Percentiles rank a stretch among this genome's conserved stretches.
These are phyloP conservation scores for Penicillium malachiteum DNA, from an alignment of 495 filamentous ascomycete genomes.

Conservation along the genomic window DNA sequence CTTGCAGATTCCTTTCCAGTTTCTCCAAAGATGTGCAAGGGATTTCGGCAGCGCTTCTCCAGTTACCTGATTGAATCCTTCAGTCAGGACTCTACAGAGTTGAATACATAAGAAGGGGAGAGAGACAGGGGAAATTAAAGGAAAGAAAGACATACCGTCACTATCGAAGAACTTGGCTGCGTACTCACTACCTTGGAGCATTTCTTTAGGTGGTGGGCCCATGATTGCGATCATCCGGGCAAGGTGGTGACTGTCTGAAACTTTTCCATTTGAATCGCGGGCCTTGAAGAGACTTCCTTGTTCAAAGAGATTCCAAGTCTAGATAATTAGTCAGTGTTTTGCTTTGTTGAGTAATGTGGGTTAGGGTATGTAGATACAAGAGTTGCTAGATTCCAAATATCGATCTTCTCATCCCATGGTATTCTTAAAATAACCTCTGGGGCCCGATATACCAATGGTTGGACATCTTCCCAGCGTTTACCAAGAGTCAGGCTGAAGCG, in stretches of 20 bases:
- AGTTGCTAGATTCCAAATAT: conserved; percentile 43
- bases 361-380: conserved; percentile 35
- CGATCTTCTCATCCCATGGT: conserved; percentile 37
- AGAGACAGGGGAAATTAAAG: too few relatives aligned
- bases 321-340: background rate
- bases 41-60: conserved; percentile 9
- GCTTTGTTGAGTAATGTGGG: too few relatives aligned
- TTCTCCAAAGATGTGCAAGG: conserved; percentile 17
- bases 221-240: conserved; percentile 42
- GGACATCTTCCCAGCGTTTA: conserved; percentile 19
- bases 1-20: conserved; percentile 26
- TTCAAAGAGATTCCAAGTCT: conserved; percentile 42
- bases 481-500: conserved; percentile 9
- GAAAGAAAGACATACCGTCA: conserved; percentile 1
- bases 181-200: conserved; percentile 30
- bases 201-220: conserved; percentile 37
- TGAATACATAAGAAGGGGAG: background rate
- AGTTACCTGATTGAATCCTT: conserved; percentile 6
- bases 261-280: conserved; percentile 4
- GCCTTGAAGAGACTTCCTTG: conserved; percentile 14
- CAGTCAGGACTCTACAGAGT: background rate
- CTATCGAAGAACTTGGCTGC: conserved; percentile 25
- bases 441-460: conserved; percentile 38
- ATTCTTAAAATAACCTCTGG: conserved; percentile 41
- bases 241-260: conserved; percentile 40